Percentiles rank a stretch among this genome's conserved stretches.
phyloP scores from a whole-genome alignment of 208 protist species.

The Tritrichomonas musculus region DNA sequence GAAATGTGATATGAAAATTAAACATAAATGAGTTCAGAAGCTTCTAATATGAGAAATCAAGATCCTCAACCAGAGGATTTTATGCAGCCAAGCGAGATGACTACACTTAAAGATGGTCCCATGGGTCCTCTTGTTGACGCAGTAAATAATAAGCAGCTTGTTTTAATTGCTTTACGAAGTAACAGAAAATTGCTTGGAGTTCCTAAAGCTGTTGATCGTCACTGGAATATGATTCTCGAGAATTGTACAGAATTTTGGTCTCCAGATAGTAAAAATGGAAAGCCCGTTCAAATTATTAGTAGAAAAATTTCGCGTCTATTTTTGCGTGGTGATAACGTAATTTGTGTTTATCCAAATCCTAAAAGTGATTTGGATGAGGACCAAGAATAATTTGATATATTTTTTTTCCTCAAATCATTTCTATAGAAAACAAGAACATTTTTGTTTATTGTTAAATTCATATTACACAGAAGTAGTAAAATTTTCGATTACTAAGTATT shows the following conservation, averaged over 20 bases:
- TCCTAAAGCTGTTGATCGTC: neutral
- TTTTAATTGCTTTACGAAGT: neutral
- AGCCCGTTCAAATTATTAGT: neutral
- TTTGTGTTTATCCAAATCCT: conserved; percentile 20
- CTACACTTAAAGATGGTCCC: neutral
- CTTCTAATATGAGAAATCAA: neutral
- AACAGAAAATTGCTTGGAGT: neutral
- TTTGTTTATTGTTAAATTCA: no score
- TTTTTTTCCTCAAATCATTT: no score
- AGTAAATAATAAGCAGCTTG: neutral
- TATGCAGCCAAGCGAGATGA: conserved; percentile 6
- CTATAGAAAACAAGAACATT: no score
- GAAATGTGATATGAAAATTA: no score
- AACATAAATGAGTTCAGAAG: no score
- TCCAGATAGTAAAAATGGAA: neutral
- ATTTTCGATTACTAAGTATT: no score
- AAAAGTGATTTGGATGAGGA: no score
- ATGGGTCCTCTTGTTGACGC: neutral
- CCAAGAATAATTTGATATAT: no score
- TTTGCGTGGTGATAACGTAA: neutral
- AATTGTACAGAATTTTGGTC: neutral
- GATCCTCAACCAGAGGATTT: neutral
- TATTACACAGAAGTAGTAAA: no score
- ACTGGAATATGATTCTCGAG: conserved; percentile 28
- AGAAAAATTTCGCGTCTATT: neutral